Base-by-base conservation (phyloP, 805 yeast species). In the Candida ulmi region DNA sequence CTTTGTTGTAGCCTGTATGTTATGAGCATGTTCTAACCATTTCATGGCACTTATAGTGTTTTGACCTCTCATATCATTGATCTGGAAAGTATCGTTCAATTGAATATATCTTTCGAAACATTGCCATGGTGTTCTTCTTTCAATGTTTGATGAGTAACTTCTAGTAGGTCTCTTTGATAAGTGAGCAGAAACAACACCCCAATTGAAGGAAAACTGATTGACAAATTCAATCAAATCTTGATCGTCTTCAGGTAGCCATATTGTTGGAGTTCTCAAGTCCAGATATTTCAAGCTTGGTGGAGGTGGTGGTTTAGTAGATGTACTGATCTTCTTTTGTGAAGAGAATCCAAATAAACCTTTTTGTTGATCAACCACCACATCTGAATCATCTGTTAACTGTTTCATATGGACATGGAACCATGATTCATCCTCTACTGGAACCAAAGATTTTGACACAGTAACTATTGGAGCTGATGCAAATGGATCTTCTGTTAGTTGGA, bases 71-170 rank as follows among this genome's bases (percentile, higher is more conserved):
- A 93, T 77, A 54, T 91, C 98, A 31, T 78, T 68, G 44, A 87
- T 76, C 47, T 87, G 95, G 53, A 88, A 91, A 42, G 82, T 80
- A 43, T 91, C 96, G 52, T 86, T 88, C 48, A 93, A 70, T 63
- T 91, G 98, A 44, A 90, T 82, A 68, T 91, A 93, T 48, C 99
- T 69, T 61, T 93, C 99, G 65, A 93, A 93, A 59, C 98, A 91
- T 59, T 91, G 98, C 99, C 99, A 93, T 0, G 99, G 95, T 0
- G 98, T 93, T 54, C 99, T 74, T 54, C 97, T 76, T 60, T 93
- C 98, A 41, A 88, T 87, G 54, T 87, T 88, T 1, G 98, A 84
- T 29, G 80, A 75, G 58, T 87, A 88, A 12, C 82, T 76, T 47
- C 78, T 71, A 0, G 87, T 75, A 3, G 88, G 75, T 37, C 73